Evolutionary conservation across 2,329 filamentous ascomycete genomes (phyloP).

Genomic region (Pseudopithomyces maydicus): DNA sequence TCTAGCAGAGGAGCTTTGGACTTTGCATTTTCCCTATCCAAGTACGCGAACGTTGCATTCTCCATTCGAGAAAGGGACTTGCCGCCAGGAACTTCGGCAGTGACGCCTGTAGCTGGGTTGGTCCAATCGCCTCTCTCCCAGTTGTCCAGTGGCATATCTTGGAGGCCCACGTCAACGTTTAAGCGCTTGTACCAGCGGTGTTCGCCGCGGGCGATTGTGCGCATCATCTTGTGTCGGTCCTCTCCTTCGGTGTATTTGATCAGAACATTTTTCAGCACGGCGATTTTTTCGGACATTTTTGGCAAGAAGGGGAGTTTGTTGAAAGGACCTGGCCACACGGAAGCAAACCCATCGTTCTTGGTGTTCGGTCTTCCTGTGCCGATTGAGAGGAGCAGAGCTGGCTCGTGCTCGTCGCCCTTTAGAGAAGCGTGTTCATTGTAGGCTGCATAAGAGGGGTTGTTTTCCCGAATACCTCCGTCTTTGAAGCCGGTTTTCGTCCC

Average conservation of each 20-base stretch:
- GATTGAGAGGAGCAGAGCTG: slow-evolving; percentile 52
- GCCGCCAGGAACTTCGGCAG: slow-evolving; percentile 46
- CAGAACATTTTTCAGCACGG: slow-evolving; percentile 55
- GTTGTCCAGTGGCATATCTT: slow-evolving; percentile 53
- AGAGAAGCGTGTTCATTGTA: slow-evolving; percentile 54
- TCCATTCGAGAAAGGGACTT: slow-evolving; percentile 53
- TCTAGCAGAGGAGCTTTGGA: slow-evolving; percentile 39
- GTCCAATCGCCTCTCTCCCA: slow-evolving; percentile 52
- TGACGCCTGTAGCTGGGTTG: slow-evolving; percentile 35
- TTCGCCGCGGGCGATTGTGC: slow-evolving; percentile 52
- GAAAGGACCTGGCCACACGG: slow-evolving; percentile 52
- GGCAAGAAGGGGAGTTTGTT: slow-evolving; percentile 48
- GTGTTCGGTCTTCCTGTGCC: slow-evolving; percentile 54
- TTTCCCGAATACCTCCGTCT: slow-evolving; percentile 57
- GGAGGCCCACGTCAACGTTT: slow-evolving; percentile 53
- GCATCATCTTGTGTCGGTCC: slow-evolving; percentile 53
- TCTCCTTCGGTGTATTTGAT: slow-evolving; percentile 60
- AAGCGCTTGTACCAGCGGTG: slow-evolving; percentile 58
- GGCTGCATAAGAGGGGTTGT: slow-evolving; percentile 56
- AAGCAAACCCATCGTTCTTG: slow-evolving; percentile 53
- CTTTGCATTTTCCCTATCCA: slow-evolving; percentile 46
- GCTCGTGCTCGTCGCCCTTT: slow-evolving; percentile 49
- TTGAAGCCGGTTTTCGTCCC: slow-evolving; percentile 52
- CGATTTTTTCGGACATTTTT: slow-evolving; percentile 55
- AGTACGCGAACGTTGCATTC: slow-evolving; percentile 46